Evolutionary conservation across 345 rosid species (phyloP), one percentile per base, ranked within the genome.

Genomic region (Brassica carinata): DNA sequence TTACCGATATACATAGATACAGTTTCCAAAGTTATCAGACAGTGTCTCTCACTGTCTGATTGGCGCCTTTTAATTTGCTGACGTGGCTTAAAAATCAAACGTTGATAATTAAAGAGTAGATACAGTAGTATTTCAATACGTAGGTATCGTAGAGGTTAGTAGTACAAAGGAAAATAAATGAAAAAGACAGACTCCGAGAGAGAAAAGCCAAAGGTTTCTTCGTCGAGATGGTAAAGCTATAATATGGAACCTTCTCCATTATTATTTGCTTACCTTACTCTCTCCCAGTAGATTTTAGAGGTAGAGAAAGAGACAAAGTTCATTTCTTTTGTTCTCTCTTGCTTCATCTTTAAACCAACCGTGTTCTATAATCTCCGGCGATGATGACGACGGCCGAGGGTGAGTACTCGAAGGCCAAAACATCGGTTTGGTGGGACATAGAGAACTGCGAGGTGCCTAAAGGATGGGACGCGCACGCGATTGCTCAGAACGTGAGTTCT

Each of bases 401-500:
- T 1, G 92, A 92, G 82, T 92, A 89, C 73, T 84, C 62, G 10
- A 57, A 8, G 78, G 94, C 94, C 8, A 92, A 90, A 88, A 92
- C 87, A 0, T 92, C 97, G 72, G 97, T 91, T 11, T 94, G 97
- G 96, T 94, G 97, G 98, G 98, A 94, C 79, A 92, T 91, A 31
- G 98, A 94, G 88, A 94, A 92, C 51, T 94, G 97, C 23, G 93
- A 83, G 38, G 97, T 94, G 0, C 94, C 98, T 0, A 88, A 79
- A 79, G 87, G 84, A 1, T 88, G 90, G 70, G 89, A 92, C 67
- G 82, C 94, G 0, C 89, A 88, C 55, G 77, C 86, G 69, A 91
- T 92, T 71, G 95, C 97, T 0, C 91, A 87, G 85, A 92, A 89
- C 79, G 88, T 92, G 36, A 86, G 89, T 30, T 91, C 95, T 0